These are phyloP conservation scores for Pyrrhoderma lamaoense DNA, from an alignment of 1,284 basidiomycete genomes.

Conservation along the genomic window DNA sequence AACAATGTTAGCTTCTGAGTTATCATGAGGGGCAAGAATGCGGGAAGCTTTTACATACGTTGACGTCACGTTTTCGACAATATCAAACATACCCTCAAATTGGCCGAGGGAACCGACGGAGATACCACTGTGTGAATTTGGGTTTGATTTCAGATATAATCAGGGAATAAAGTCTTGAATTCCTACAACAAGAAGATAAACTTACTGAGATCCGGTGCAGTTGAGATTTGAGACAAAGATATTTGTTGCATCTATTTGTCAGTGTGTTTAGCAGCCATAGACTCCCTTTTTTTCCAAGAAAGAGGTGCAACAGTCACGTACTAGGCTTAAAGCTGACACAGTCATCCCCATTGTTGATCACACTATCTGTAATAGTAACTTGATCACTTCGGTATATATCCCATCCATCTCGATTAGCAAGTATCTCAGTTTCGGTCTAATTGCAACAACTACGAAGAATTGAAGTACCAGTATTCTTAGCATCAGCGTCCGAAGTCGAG, in stretches of 20 bases:
- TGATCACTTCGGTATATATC: conserved; percentile 53
- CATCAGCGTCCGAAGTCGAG: conserved; percentile 36
- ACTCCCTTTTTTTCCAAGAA: too few species aligned
- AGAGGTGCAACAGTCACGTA: conserved; percentile 22
- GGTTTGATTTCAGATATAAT: neutral
- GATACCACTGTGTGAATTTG: conserved; percentile 29
- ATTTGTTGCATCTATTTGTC: conserved; percentile 41
- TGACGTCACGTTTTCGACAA: conserved; percentile 39
- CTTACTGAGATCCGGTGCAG: conserved; percentile 53
- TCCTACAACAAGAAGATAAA: too few species aligned
- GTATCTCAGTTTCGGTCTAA: too few species aligned
- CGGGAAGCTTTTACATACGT: conserved; percentile 21
- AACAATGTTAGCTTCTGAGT: neutral
- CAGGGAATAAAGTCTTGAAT: too few species aligned
- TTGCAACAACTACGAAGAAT: too few species aligned
- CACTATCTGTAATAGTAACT: conserved; percentile 43
- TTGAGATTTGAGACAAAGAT: conserved; percentile 51
- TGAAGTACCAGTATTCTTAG: conserved; percentile 33
- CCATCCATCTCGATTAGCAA: conserved; percentile 55
- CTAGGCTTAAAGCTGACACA: conserved; percentile 66
- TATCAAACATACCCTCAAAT: conserved; percentile 41
- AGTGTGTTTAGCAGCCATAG: too few species aligned
- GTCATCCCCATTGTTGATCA: conserved; percentile 55
- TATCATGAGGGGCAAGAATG: neutral
- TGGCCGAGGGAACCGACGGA: conserved; percentile 42